Evolutionary conservation across 805 yeast species (phyloP).

Genomic region (Kregervanrija pseudodelftensis): DNA sequence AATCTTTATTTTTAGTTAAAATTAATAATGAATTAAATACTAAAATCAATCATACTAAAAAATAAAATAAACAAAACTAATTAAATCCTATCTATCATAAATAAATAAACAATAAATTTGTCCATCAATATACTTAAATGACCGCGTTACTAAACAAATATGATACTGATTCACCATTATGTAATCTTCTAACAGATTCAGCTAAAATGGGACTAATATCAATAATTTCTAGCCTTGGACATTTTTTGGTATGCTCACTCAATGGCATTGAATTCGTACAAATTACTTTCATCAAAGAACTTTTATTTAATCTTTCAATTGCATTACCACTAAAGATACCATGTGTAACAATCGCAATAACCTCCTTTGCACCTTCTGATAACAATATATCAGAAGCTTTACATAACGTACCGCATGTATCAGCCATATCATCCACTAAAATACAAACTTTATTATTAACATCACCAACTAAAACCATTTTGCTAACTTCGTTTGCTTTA

Average conservation of each 20-base stretch:
- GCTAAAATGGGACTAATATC: slow-evolving; percentile 72
- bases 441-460: slow-evolving; percentile 69
- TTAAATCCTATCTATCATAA: too few relatives aligned
- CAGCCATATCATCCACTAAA: slow-evolving; percentile 85
- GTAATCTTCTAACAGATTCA: slow-evolving; percentile 77
- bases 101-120: slow-evolving; percentile 12
- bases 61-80: too few relatives aligned
- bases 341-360: slow-evolving; percentile 77
- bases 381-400: slow-evolving; percentile 74
- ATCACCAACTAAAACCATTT: slow-evolving; percentile 84
- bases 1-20: too few relatives aligned
- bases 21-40: too few relatives aligned
- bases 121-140: neutral
- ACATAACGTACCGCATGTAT: slow-evolving; percentile 79
- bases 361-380: slow-evolving; percentile 62
- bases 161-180: slow-evolving; percentile 81
- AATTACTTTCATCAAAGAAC: slow-evolving; percentile 60
- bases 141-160: slow-evolving; percentile 63
- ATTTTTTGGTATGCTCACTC: slow-evolving; percentile 48
- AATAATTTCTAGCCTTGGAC: slow-evolving; percentile 60
- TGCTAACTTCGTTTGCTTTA: slow-evolving; percentile 73
- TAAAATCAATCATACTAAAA: too few relatives aligned
- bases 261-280: slow-evolving; percentile 80
- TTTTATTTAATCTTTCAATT: slow-evolving; percentile 58
- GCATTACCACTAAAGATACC: slow-evolving; percentile 76